These are phyloP conservation scores for Globisporangium sylvaticum DNA, from an alignment of 352 stramenopile species.

Conservation along the genomic window DNA sequence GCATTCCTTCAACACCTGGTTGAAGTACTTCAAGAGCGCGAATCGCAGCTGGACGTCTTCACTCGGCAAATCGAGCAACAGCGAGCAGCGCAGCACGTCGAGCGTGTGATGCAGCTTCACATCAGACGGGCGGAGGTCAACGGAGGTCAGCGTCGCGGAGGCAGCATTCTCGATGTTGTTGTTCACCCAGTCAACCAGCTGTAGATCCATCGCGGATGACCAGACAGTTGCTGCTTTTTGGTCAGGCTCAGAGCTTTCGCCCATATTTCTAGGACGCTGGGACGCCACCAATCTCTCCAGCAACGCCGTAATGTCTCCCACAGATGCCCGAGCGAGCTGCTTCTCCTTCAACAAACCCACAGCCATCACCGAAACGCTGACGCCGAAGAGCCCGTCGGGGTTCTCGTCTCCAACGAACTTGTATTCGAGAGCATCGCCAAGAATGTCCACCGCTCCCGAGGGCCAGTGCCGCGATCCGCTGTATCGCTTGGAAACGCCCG, in stretches of 20 bases:
- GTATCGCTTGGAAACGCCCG: slow-evolving; percentile 24
- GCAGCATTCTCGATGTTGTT: slow-evolving; percentile 52
- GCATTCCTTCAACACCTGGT: slow-evolving; percentile 60
- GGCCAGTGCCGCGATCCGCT: slow-evolving; percentile 47
- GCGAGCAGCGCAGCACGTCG: slow-evolving; percentile 70
- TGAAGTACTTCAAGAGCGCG: slow-evolving; percentile 80
- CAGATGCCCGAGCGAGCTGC: slow-evolving; percentile 47
- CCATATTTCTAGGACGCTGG: not conserved
- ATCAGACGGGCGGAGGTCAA: slow-evolving; percentile 67
- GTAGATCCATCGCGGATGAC: slow-evolving; percentile 71
- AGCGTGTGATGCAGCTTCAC: slow-evolving; percentile 66
- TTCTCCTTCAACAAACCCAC: slow-evolving; percentile 58
- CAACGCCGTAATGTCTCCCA: slow-evolving; percentile 35
- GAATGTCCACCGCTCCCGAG: slow-evolving; percentile 39
- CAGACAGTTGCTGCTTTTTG: slow-evolving; percentile 21
- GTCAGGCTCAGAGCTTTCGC: not conserved
- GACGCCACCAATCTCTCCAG: slow-evolving; percentile 23
- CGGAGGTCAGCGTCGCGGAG: slow-evolving; percentile 29
- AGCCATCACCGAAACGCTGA: slow-evolving; percentile 55
- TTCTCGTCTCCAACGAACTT: slow-evolving; percentile 60
- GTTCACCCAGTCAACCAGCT: slow-evolving; percentile 88
- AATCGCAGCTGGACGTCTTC: slow-evolving; percentile 74
- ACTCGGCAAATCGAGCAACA: slow-evolving; percentile 49
- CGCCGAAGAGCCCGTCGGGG: slow-evolving; percentile 43
- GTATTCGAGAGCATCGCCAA: slow-evolving; percentile 62